phyloP scores from a whole-genome alignment of 1,284 basidiomycete genomes.

The Cryptococcus wingfieldii region DNA sequence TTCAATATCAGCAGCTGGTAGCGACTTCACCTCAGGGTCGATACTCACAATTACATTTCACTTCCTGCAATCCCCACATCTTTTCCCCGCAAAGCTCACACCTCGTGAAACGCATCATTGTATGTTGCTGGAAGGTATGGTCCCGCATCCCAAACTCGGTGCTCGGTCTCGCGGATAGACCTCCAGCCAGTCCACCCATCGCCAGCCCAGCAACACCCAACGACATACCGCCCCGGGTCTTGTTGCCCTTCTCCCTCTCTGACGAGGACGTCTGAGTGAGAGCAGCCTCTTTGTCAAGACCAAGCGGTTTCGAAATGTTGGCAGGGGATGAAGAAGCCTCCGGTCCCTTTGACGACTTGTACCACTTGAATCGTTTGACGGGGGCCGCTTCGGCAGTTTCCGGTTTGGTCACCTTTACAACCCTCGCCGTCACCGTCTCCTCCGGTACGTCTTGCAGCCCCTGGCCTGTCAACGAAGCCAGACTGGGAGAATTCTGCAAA shows the following conservation, averaged over 20 bases:
- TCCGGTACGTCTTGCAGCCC: slow-evolving; percentile 48
- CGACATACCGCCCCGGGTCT: slow-evolving; percentile 9
- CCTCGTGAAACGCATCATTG: slow-evolving; percentile 78
- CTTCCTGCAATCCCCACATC: slow-evolving; percentile 88
- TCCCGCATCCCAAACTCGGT: slow-evolving; percentile 53
- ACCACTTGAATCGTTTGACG: slow-evolving; percentile 55
- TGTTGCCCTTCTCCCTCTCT: slow-evolving; percentile 7
- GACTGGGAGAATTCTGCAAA: slow-evolving; percentile 46
- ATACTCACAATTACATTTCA: slow-evolving; percentile 74
- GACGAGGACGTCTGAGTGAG: slow-evolving; percentile 4
- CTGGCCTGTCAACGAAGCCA: slow-evolving; percentile 46
- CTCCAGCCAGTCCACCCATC: slow-evolving; percentile 7
- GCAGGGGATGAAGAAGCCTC: slow-evolving; percentile 27
- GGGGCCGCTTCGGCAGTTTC: slow-evolving; percentile 50
- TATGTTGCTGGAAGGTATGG: slow-evolving; percentile 87
- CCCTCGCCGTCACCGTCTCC: slow-evolving; percentile 36
- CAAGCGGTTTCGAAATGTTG: slow-evolving; percentile 36
- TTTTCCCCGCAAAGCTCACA: slow-evolving; percentile 97
- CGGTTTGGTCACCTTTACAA: slow-evolving; percentile 47
- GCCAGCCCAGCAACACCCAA: slow-evolving; percentile 2
- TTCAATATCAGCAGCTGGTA: not conserved
- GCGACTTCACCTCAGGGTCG: no score
- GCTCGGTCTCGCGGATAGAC: slow-evolving; percentile 25
- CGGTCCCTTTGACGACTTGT: slow-evolving; percentile 50
- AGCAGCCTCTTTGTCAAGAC: not conserved